These are phyloP conservation scores for Funneliformis caledonium DNA, from an alignment of 371 early-diverging fungal genomes.

Conservation along the genomic window DNA sequence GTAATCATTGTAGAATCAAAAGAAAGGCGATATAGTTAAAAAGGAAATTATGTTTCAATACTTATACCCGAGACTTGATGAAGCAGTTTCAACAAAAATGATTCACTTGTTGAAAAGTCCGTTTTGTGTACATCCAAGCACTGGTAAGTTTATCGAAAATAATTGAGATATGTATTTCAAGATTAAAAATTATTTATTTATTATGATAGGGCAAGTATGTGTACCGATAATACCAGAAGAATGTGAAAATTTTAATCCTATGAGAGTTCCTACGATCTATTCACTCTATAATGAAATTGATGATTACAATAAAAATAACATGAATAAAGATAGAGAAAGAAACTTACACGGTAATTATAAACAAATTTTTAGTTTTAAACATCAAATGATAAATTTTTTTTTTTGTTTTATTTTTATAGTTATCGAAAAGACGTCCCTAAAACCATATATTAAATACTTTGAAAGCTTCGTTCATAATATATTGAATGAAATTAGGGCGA, in stretches of 20 bases:
- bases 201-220: slow-evolving; percentile 77
- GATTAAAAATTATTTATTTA: not conserved
- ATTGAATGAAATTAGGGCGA: slow-evolving; percentile 31
- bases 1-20: not conserved
- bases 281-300: slow-evolving; percentile 67
- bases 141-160: slow-evolving; percentile 58
- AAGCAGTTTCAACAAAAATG: slow-evolving; percentile 87
- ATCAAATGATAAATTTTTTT: not conserved
- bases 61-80: slow-evolving; percentile 95
- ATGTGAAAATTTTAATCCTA: slow-evolving; percentile 85
- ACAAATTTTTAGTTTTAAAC: not conserved
- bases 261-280: slow-evolving; percentile 74
- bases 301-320: slow-evolving; percentile 45
- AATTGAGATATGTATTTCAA: slow-evolving; percentile 9
- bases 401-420: slow-evolving; percentile 44
- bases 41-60: slow-evolving; percentile 87
- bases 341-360: slow-evolving; percentile 49
- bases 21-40: slow-evolving; percentile 39
- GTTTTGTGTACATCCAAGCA: slow-evolving; percentile 98
- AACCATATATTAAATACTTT: slow-evolving; percentile 68
- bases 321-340: slow-evolving; percentile 41
- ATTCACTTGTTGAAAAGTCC: slow-evolving; percentile 99
- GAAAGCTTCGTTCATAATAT: slow-evolving; percentile 62
- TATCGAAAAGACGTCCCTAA: slow-evolving; percentile 65
- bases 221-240: slow-evolving; percentile 82